Percentiles rank a stretch among this genome's conserved stretches.
Evolutionary conservation across 2,329 filamentous ascomycete species (phyloP).

Genomic region (Stagonosporopsis vannaccii): DNA sequence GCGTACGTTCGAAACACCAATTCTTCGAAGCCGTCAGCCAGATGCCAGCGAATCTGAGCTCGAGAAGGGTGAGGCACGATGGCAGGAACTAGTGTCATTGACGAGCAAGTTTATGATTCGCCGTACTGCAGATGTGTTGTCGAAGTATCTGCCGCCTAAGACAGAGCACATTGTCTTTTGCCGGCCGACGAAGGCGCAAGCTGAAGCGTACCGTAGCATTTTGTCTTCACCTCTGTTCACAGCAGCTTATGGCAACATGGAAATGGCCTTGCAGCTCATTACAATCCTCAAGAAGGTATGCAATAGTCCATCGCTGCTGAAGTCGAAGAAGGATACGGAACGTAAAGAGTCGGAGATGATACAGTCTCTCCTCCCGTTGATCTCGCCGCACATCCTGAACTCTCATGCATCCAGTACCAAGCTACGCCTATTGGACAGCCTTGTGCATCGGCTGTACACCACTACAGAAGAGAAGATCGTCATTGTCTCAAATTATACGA

Average conservation of each 20-base stretch:
- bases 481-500: slow-evolving; percentile 78
- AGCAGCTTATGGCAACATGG: slow-evolving; percentile 66
- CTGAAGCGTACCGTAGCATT: slow-evolving; percentile 68
- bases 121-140: slow-evolving; percentile 70
- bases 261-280: slow-evolving; percentile 72
- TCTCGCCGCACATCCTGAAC: slow-evolving; percentile 64
- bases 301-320: slow-evolving; percentile 72
- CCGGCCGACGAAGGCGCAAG: slow-evolving; percentile 66
- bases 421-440: slow-evolving; percentile 69
- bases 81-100: slow-evolving; percentile 66
- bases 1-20: slow-evolving; percentile 69
- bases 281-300: slow-evolving; percentile 77
- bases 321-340: slow-evolving; percentile 58
- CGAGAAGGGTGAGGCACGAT: slow-evolving; percentile 68
- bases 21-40: slow-evolving; percentile 69
- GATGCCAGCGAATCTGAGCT: slow-evolving; percentile 67
- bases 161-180: slow-evolving; percentile 73
- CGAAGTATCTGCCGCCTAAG: slow-evolving; percentile 71
- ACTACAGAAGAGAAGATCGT: slow-evolving; percentile 74
- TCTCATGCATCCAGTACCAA: slow-evolving; percentile 69
- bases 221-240: slow-evolving; percentile 71
- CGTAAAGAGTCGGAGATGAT: slow-evolving; percentile 57
- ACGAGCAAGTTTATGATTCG: slow-evolving; percentile 72
- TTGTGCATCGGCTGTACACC: slow-evolving; percentile 67
- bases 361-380: slow-evolving; percentile 55